Percentiles rank a stretch among this genome's conserved stretches.
Evolutionary conservation across 2,329 filamentous ascomycete species (phyloP).

Genomic region (Diaporthe citrichinensis): DNA sequence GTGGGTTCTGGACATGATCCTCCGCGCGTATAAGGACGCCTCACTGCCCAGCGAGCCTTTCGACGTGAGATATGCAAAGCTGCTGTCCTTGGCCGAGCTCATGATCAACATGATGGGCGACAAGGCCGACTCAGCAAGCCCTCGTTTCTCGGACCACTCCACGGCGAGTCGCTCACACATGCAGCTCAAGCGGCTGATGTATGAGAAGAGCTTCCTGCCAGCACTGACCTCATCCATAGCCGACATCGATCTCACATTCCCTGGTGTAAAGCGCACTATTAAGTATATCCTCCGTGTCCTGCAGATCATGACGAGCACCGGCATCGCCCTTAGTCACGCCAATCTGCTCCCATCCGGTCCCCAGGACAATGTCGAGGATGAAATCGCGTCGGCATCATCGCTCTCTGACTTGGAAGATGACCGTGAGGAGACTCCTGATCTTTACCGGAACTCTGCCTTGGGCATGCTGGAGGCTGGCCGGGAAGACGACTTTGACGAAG

Average conservation of each 20-base stretch:
- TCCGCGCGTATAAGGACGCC: slow-evolving; percentile 93
- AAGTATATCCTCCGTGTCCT: slow-evolving; percentile 96
- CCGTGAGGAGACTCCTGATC: slow-evolving; percentile 94
- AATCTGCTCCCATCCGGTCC: slow-evolving; percentile 77
- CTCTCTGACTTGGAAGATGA: slow-evolving; percentile 89
- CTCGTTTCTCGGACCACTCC: slow-evolving; percentile 50
- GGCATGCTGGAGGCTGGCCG: slow-evolving; percentile 92
- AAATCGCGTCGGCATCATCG: slow-evolving; percentile 88
- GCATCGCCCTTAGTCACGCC: slow-evolving; percentile 85
- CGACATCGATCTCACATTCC: slow-evolving; percentile 95
- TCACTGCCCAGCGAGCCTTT: slow-evolving; percentile 83
- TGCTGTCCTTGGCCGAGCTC: slow-evolving; percentile 89
- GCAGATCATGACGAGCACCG: slow-evolving; percentile 88
- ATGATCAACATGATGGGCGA: slow-evolving; percentile 94
- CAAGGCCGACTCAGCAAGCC: slow-evolving; percentile 69
- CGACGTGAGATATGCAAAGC: slow-evolving; percentile 87
- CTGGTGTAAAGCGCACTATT: slow-evolving; percentile 91
- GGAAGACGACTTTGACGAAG: slow-evolving; percentile 84
- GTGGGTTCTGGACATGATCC: slow-evolving; percentile 92
- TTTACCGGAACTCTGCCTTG: slow-evolving; percentile 95
- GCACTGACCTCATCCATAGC: slow-evolving; percentile 92
- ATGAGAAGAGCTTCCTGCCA: slow-evolving; percentile 95
- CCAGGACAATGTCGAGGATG: slow-evolving; percentile 81
- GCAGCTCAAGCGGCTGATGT: slow-evolving; percentile 95
- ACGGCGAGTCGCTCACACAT: slow-evolving; percentile 74